phyloP scores from a whole-genome alignment of 768 basidiomycete genomes.

The Mycena olivaceomarginata region DNA sequence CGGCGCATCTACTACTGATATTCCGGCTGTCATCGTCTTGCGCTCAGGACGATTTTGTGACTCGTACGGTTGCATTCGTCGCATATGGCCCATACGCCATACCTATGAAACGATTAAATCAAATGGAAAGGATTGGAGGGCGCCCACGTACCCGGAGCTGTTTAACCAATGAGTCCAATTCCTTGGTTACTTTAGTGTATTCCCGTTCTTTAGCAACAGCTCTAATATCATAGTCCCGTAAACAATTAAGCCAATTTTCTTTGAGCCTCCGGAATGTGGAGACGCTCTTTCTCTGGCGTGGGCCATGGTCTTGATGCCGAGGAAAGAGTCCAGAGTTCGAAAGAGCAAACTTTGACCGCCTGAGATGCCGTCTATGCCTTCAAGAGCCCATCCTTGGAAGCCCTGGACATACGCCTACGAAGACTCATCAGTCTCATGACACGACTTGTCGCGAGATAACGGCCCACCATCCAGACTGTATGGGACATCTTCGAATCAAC shows the following conservation, averaged over 20 bases:
- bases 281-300: conserved; percentile 26
- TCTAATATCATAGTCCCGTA: conserved; percentile 34
- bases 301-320: conserved; percentile 32
- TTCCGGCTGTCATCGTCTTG: conserved; percentile 30
- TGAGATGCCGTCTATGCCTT: conserved; percentile 24
- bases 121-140: neutral
- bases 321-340: conserved; percentile 34
- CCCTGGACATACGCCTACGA: conserved; percentile 36
- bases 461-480: conserved; percentile 30
- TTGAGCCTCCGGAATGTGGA: conserved; percentile 26
- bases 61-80: conserved; percentile 35
- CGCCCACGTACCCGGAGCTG: conserved; percentile 27
- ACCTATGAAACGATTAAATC: conserved; percentile 2
- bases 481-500: conserved; percentile 30
- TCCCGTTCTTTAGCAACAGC: conserved; percentile 29
- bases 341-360: conserved; percentile 35
- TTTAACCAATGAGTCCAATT: conserved; percentile 31
- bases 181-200: conserved; percentile 19
- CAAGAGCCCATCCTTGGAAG: conserved; percentile 34
- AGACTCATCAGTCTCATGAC: neutral
- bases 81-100: conserved; percentile 35
- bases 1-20: conserved; percentile 30
- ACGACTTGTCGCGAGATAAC: neutral
- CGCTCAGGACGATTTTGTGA: conserved; percentile 32
- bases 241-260: conserved; percentile 25